Percentiles rank a stretch among this genome's conserved stretches.
These are phyloP conservation scores for Cupressus sempervirens DNA, from an alignment of 75 land plant species.

Conservation along the genomic window DNA sequence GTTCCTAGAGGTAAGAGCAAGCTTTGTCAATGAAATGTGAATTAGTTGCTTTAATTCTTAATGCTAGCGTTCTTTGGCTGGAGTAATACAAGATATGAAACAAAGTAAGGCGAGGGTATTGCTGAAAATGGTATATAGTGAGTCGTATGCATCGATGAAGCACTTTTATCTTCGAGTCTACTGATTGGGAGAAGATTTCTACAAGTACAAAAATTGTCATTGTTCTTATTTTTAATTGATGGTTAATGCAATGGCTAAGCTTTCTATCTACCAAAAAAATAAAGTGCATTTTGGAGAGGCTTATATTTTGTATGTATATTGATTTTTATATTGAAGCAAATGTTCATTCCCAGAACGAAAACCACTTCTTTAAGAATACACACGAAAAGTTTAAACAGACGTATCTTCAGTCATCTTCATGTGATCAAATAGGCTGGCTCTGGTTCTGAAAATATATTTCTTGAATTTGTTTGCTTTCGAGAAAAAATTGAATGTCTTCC, in stretches of 20 bases:
- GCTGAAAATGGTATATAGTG: not conserved
- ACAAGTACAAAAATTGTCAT: not conserved
- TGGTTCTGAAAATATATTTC: not conserved
- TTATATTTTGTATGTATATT: not conserved
- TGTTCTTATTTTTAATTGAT: not conserved
- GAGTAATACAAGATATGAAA: not conserved
- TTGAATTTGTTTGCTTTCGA: not conserved
- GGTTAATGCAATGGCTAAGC: not conserved
- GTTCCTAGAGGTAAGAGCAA: not conserved
- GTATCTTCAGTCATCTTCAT: not conserved
- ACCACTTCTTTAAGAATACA: not conserved
- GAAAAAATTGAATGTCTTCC: not conserved
- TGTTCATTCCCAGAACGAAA: not conserved
- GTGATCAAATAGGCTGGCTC: not conserved
- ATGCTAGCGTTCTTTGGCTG: not conserved
- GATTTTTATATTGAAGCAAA: not conserved
- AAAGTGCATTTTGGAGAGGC: not conserved
- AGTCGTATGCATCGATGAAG: not conserved
- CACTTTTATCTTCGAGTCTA: not conserved
- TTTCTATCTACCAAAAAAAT: not conserved
- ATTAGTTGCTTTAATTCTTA: not conserved
- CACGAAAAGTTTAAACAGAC: not conserved
- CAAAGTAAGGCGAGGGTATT: not conserved
- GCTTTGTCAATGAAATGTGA: not conserved
- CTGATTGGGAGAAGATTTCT: not conserved